Percentiles rank a stretch among this genome's conserved stretches.
Conservation (phyloP, 2,329 filamentous ascomycete species). For the Coleophoma eucalyptorum region DNA sequence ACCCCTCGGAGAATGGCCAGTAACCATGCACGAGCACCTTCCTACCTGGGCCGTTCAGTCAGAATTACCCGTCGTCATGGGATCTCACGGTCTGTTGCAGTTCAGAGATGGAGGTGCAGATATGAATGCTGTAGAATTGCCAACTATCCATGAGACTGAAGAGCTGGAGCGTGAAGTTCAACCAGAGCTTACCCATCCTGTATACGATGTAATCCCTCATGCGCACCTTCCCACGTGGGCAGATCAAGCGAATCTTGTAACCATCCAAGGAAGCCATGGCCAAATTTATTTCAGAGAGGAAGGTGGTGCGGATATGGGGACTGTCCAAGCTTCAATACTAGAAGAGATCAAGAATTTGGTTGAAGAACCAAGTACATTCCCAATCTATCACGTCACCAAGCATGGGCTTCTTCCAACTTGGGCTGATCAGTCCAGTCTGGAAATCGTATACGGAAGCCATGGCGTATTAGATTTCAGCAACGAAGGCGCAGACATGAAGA, state of each 20-base stretch:
- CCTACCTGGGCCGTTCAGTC: conserved; percentile 4
- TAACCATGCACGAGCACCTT: conserved; percentile 1
- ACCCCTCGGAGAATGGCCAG: background rate
- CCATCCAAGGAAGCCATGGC: background rate
- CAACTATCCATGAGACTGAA: background rate
- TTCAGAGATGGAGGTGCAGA: conserved; percentile 4
- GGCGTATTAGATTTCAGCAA: conserved; percentile 2
- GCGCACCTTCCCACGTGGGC: conserved; percentile 1
- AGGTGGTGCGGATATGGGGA: conserved; percentile 1
- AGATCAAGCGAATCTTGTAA: conserved; percentile 1
- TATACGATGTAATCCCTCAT: background rate
- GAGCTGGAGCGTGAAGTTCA: background rate
- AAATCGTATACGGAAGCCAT: conserved; percentile 2
- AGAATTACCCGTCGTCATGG: background rate
- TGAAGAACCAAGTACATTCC: background rate
- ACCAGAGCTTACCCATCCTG: no score
- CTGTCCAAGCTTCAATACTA: background rate
- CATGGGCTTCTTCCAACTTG: conserved; percentile 1
- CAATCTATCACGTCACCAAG: background rate
- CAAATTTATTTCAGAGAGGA: conserved; percentile 1
- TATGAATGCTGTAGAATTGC: background rate
- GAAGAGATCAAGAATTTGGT: background rate
- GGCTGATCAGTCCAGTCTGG: conserved; percentile 1
- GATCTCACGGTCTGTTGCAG: background rate
- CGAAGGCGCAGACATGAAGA: conserved; percentile 2